A percentile compares a stretch with the other conserved stretches of the same genome.
These are phyloP conservation scores for Talaromyces sp. DNA, from an alignment of 2,329 filamentous ascomycete species.

Conservation along the genomic window DNA sequence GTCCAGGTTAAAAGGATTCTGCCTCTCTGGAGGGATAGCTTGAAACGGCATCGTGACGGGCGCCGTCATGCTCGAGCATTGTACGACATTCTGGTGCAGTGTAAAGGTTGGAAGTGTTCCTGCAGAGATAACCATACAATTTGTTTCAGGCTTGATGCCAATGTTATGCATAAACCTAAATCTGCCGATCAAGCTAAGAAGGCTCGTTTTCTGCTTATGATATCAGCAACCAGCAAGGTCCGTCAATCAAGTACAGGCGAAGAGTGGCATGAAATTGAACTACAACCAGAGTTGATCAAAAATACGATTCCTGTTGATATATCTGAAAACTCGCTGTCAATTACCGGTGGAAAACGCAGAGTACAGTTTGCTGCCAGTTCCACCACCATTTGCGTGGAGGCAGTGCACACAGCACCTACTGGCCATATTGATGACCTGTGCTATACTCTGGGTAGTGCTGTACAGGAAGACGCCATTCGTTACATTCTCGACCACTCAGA, in stretches of 20 bases:
- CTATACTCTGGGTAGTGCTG: background rate
- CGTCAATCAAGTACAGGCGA: background rate
- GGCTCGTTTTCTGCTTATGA: background rate
- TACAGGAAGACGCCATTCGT: background rate
- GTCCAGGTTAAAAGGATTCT: background rate
- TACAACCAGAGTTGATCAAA: background rate
- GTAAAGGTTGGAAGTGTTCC: conserved; percentile 16
- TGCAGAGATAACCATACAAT: conserved; percentile 6
- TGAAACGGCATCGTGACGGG: background rate
- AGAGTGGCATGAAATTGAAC: conserved; percentile 8
- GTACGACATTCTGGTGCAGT: conserved; percentile 8
- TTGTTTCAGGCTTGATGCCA: background rate
- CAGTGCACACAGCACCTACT: background rate
- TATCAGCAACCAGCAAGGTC: background rate
- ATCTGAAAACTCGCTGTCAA: background rate
- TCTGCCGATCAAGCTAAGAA: background rate
- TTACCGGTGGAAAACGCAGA: background rate
- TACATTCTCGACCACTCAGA: background rate
- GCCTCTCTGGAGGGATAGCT: background rate
- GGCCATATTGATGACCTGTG: background rate
- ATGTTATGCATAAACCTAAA: background rate
- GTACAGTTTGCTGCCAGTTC: conserved; percentile 4
- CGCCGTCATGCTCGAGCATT: conserved; percentile 5
- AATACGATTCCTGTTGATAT: background rate
- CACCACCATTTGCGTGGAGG: background rate